Evolutionary conservation across 1,284 basidiomycete species (phyloP).

Genomic region (Afroboletus lepidellus): DNA sequence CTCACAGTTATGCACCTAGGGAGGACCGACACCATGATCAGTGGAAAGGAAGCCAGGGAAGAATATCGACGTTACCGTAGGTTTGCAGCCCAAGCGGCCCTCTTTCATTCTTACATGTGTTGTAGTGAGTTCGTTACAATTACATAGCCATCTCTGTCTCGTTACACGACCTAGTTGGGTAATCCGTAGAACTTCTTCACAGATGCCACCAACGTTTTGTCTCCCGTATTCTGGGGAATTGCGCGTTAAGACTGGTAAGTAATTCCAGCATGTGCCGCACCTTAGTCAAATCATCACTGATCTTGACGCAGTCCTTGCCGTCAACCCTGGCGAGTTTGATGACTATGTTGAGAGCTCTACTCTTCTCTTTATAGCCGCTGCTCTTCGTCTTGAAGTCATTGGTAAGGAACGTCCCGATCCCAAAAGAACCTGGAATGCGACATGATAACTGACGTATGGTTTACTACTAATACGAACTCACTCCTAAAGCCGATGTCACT

Average conservation of each 20-base stretch:
- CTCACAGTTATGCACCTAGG: too few relatives aligned
- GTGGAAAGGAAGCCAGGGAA: too few relatives aligned
- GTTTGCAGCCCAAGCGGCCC: conserved; percentile 53
- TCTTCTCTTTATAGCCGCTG: conserved; percentile 56
- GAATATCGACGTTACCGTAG: conserved; percentile 37
- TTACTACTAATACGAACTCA: conserved; percentile 32
- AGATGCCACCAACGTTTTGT: conserved; percentile 20
- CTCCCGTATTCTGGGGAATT: conserved; percentile 38
- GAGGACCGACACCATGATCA: too few relatives aligned
- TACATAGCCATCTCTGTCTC: neutral
- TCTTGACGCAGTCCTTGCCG: conserved; percentile 79
- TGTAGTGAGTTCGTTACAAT: neutral
- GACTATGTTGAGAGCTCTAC: conserved; percentile 88
- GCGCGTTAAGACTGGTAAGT: neutral
- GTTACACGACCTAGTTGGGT: conserved; percentile 6
- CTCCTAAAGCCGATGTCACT: conserved; percentile 74
- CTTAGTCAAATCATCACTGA: conserved; percentile 89
- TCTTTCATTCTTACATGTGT: neutral
- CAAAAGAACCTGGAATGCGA: conserved; percentile 61
- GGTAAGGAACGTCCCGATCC: conserved; percentile 88
- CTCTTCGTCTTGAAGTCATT: conserved; percentile 77
- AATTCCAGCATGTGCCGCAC: conserved; percentile 39
- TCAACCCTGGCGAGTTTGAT: conserved; percentile 84
- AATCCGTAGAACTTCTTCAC: conserved; percentile 31
- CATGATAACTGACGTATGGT: neutral